Conservation (phyloP, 1,284 basidiomycete genomes). For the Trametes versicolor region DNA sequence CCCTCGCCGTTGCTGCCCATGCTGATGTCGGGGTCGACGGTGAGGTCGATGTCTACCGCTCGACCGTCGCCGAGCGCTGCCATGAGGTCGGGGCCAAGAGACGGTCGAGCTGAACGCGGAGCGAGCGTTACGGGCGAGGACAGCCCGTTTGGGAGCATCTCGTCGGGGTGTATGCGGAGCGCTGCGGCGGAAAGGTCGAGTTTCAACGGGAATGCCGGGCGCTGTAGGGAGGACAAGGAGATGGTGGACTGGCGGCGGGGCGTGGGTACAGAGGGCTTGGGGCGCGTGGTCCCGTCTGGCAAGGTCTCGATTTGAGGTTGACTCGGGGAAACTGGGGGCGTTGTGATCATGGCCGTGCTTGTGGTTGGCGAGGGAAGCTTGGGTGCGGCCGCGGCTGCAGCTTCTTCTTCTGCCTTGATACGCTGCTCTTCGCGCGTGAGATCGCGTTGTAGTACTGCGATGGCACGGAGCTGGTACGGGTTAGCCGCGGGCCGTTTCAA, state of each 20-base stretch:
- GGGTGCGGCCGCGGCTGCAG: slow-evolving; percentile 38
- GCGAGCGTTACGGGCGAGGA: slow-evolving; percentile 82
- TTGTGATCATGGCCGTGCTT: slow-evolving; percentile 7
- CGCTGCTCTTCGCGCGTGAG: slow-evolving; percentile 67
- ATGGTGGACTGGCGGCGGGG: slow-evolving; percentile 75
- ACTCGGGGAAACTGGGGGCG: slow-evolving; percentile 33
- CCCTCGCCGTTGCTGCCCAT: slow-evolving; percentile 30
- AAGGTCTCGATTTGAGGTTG: slow-evolving; percentile 32
- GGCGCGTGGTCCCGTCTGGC: slow-evolving; percentile 27
- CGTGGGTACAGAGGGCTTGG: slow-evolving; percentile 24
- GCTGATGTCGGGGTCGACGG: slow-evolving; percentile 44
- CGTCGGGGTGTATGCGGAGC: slow-evolving; percentile 68
- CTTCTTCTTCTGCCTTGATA: slow-evolving; percentile 54
- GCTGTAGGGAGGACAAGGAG: slow-evolving; percentile 78
- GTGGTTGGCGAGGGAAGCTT: slow-evolving; percentile 34
- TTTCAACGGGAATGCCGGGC: slow-evolving; percentile 73
- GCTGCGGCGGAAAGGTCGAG: slow-evolving; percentile 77
- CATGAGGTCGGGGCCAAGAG: slow-evolving; percentile 66
- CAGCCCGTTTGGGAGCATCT: slow-evolving; percentile 65
- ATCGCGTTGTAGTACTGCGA: slow-evolving; percentile 75
- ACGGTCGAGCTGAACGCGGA: slow-evolving; percentile 75
- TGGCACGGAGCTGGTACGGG: slow-evolving; percentile 64
- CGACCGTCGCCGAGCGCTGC: slow-evolving; percentile 50
- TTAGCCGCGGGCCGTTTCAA: not conserved
- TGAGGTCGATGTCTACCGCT: slow-evolving; percentile 56